Percentiles rank a stretch among this genome's conserved stretches.
phyloP scores from a whole-genome alignment of 768 basidiomycete species.

The Lactifluus echinatus region DNA sequence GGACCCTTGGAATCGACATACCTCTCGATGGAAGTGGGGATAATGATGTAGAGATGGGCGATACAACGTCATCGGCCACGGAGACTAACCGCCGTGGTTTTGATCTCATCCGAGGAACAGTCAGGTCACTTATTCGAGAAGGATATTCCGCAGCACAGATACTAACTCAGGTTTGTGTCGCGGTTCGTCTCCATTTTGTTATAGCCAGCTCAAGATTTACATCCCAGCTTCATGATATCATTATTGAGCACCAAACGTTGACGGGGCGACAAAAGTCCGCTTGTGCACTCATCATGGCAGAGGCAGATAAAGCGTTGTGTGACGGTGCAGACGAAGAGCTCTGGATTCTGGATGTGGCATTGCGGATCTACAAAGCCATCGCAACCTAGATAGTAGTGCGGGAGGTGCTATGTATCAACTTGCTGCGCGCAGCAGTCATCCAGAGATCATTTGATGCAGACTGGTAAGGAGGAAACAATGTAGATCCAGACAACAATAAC shows the following conservation, averaged over 20 bases:
- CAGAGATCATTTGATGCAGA: background rate
- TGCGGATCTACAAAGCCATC: constrained; percentile 63
- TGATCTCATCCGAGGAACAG: constrained; percentile 55
- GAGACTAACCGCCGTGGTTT: constrained; percentile 37
- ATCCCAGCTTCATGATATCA: constrained; percentile 77
- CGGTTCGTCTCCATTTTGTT: constrained; percentile 18
- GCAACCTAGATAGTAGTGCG: constrained; percentile 11
- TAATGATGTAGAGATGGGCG: constrained; percentile 42
- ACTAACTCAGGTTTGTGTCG: constrained; percentile 63
- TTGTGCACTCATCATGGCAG: constrained; percentile 79
- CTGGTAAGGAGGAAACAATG: background rate
- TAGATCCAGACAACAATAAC: background rate
- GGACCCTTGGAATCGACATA: constrained; percentile 63
- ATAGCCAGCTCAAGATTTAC: constrained; percentile 20
- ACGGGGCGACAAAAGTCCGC: constrained; percentile 71
- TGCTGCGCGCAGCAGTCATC: background rate
- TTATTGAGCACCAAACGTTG: constrained; percentile 76
- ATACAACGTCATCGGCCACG: constrained; percentile 15
- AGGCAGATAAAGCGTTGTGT: constrained; percentile 91
- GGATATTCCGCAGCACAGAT: constrained; percentile 92
- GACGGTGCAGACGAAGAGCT: constrained; percentile 97
- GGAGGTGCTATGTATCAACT: background rate
- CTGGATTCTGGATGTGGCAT: constrained; percentile 85
- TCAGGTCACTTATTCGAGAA: constrained; percentile 70
- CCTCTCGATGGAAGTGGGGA: constrained; percentile 28